A percentile compares a stretch with the other conserved stretches of the same genome.
Conservation (phyloP, 2,329 filamentous ascomycete genomes). For the Aspergillus pseudonomiae region DNA sequence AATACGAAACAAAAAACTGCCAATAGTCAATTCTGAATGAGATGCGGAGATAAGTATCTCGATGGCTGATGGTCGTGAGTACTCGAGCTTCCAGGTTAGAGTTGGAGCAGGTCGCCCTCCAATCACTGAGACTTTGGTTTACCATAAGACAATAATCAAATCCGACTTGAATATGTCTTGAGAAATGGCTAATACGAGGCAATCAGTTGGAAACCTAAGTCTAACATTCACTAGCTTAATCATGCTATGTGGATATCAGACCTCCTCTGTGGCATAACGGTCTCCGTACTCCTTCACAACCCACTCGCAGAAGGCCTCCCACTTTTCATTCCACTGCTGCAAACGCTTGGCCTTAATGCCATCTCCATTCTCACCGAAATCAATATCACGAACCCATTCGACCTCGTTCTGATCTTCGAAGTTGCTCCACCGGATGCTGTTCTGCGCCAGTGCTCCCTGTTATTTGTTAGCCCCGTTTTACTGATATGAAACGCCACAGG, state of each 20-base stretch:
- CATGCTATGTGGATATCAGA: not conserved
- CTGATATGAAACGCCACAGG: not conserved
- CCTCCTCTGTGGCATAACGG: not conserved
- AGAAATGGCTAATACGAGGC: not conserved
- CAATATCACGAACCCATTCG: conserved; percentile 73
- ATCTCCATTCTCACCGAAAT: conserved; percentile 69
- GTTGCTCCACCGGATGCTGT: conserved; percentile 82
- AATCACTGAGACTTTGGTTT: no score
- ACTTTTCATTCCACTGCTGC: conserved; percentile 75
- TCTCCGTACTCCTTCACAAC: conserved; percentile 56
- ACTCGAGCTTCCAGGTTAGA: no score
- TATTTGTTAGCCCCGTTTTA: not conserved
- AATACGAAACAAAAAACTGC: no score
- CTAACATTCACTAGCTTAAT: not conserved
- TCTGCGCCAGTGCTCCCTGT: conserved; percentile 70
- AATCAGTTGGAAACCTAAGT: not conserved
- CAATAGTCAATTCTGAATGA: no score
- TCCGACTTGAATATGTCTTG: not conserved
- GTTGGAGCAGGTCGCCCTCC: no score
- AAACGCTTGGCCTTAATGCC: conserved; percentile 71
- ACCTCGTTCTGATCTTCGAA: conserved; percentile 75
- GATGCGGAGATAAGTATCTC: no score
- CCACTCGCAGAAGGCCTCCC: conserved; percentile 89
- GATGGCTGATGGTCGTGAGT: no score
- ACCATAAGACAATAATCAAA: no score